Conservation (phyloP, 1,139 yeast genomes). For the Suhomyces anneliseae region DNA sequence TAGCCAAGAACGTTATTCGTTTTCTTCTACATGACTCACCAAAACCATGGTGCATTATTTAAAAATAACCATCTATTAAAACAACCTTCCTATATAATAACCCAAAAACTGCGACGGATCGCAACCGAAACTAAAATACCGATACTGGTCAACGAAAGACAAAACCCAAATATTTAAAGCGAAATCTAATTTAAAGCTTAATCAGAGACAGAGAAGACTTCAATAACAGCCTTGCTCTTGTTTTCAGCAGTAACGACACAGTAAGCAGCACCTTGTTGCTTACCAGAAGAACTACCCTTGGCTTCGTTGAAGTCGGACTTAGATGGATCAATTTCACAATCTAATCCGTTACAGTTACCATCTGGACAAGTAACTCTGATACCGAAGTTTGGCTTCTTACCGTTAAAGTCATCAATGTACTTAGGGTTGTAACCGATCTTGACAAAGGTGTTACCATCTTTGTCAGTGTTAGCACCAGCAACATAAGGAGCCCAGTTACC, state of each 20-base stretch:
- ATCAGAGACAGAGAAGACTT: conserved; percentile 47
- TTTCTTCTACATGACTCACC: too few relatives aligned
- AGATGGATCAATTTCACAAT: conserved; percentile 78
- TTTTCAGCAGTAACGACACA: conserved; percentile 80
- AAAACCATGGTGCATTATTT: too few relatives aligned
- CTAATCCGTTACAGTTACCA: conserved; percentile 67
- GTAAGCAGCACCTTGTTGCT: conserved; percentile 66
- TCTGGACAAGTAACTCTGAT: conserved; percentile 69
- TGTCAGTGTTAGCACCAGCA: conserved; percentile 84
- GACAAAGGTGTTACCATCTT: conserved; percentile 65
- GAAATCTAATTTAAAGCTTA: neutral
- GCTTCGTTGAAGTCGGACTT: conserved; percentile 58
- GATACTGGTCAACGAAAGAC: neutral
- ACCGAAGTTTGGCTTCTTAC: conserved; percentile 65
- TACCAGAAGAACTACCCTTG: conserved; percentile 42
- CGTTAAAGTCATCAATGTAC: conserved; percentile 62
- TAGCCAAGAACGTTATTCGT: too few relatives aligned
- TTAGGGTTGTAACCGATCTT: conserved; percentile 93
- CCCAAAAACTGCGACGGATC: neutral
- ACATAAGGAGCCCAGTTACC: conserved; percentile 96
- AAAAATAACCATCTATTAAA: neutral
- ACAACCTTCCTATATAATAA: neutral
- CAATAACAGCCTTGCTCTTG: conserved; percentile 66
- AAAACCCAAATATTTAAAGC: neutral
- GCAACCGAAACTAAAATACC: neutral